phyloP scores from a whole-genome alignment of 2,329 filamentous ascomycete species.

The Xylariaceae sp. region DNA sequence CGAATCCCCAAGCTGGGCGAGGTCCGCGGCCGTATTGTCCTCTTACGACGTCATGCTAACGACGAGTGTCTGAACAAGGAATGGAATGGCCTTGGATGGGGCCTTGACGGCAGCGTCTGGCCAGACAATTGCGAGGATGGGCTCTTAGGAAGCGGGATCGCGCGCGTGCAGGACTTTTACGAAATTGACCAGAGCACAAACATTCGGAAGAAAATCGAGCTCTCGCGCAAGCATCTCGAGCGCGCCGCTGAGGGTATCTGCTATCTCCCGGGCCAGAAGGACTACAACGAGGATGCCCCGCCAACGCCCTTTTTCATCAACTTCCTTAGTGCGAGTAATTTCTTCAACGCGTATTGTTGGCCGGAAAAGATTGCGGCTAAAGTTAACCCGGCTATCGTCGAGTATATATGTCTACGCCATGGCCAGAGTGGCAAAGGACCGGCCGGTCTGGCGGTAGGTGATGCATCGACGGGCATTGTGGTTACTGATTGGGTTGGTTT shows the following conservation, averaged over 20 bases:
- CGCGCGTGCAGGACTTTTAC: constrained; percentile 93
- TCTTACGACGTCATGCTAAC: constrained; percentile 74
- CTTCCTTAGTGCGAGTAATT: constrained; percentile 86
- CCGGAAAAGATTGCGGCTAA: constrained; percentile 84
- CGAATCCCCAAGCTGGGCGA: constrained; percentile 73
- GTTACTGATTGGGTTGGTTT: constrained; percentile 91
- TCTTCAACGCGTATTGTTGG: constrained; percentile 90
- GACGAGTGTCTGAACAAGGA: constrained; percentile 49
- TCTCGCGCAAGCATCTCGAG: constrained; percentile 68
- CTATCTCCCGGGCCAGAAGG: constrained; percentile 37
- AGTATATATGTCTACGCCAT: constrained; percentile 56
- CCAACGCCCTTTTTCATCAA: constrained; percentile 74
- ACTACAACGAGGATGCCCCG: constrained; percentile 22
- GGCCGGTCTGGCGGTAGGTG: constrained; percentile 49
- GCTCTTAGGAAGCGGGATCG: constrained; percentile 60
- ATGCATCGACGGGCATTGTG: constrained; percentile 78
- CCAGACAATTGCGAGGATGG: constrained; percentile 83
- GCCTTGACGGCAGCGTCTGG: constrained; percentile 63
- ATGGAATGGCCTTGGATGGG: constrained; percentile 48
- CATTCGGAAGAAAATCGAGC: constrained; percentile 74
- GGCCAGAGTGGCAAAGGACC: constrained; percentile 47
- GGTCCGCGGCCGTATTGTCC: constrained; percentile 73
- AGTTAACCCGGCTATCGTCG: constrained; percentile 70
- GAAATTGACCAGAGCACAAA: constrained; percentile 70
- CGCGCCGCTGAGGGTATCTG: constrained; percentile 55